Base-by-base conservation (phyloP, 495 filamentous ascomycete genomes). In the Penicillium cataractarum region DNA sequence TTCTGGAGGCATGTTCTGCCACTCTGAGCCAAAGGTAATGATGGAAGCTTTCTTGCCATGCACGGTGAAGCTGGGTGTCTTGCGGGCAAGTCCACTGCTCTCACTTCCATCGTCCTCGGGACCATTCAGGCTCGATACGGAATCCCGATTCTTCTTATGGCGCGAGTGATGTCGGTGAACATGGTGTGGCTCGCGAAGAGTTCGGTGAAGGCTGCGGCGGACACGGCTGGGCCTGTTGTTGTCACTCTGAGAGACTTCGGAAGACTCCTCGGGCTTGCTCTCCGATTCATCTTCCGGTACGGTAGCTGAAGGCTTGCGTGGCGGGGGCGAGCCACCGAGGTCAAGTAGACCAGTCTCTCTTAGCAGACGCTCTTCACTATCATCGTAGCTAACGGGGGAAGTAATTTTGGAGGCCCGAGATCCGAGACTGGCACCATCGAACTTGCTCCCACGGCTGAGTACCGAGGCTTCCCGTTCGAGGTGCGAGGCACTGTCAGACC, bases 41-140 rank as follows among this genome's bases (percentile, higher is more conserved):
- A 99, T 90, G 0, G 92, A 97, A 3, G 95, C 95, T 74, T 99
- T 98, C 80, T 99, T 99, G 57, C 95, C 95, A 70, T 99, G 95
- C 5, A 99, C 89, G 6, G 92, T 96, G 72, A 99, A 98, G 65
- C 90, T 96, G 12, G 92, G 91, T 12, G 89, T 86, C 27, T 89
- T 90, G 19, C 95, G 85, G 15, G 88, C 76, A 9, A 99, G 82
- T 10, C 88, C 85, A 72, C 93, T 92, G 15, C 79, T 80, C 51
- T 86, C 77, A 65, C 53, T 65, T 32, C 67, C 73, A 63, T 57
- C 78, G 35, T 93, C 91, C 24, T 91, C 90, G n/a, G 80, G 79
- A 60, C 82, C 69, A 5, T 77, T 81, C 22, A 80, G 80, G 63
- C 85, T 75, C 17, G 90, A 87, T 3, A 82, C 76, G 0, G 91